Percentiles rank a stretch among this genome's conserved stretches.
These are phyloP conservation scores for Delphinella strobiligena DNA, from an alignment of 2,329 filamentous ascomycete genomes.

Conservation along the genomic window DNA sequence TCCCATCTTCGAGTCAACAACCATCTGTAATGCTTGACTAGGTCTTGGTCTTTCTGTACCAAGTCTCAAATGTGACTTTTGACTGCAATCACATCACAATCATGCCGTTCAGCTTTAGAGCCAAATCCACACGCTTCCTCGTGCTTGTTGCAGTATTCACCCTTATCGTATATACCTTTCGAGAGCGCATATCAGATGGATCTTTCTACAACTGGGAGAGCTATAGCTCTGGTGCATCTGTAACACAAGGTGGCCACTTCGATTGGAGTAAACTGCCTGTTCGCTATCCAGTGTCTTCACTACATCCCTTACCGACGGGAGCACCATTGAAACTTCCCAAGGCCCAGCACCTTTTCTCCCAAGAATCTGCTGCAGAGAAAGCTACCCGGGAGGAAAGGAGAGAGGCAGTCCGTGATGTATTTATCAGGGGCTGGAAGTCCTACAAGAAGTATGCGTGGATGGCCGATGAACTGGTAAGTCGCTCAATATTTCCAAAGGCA, in stretches of 20 bases:
- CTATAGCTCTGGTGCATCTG: background rate
- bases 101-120: constrained; percentile 5
- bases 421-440: constrained; percentile 31
- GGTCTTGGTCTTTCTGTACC: too few relatives aligned
- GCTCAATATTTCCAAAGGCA: constrained; percentile 30
- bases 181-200: constrained; percentile 6
- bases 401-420: constrained; percentile 29
- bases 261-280: constrained; percentile 28
- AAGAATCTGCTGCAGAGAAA: constrained; percentile 21
- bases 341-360: constrained; percentile 29
- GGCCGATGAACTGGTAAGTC: constrained; percentile 33
- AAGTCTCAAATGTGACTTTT: background rate
- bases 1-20: too few relatives aligned
- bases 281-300: constrained; percentile 26
- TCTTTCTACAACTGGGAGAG: constrained; percentile 6
- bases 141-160: constrained; percentile 7
- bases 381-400: constrained; percentile 22
- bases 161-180: constrained; percentile 7
- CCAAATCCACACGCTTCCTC: constrained; percentile 8
- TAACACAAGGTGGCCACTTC: constrained; percentile 4
- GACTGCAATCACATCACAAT: background rate
- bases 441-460: constrained; percentile 36
- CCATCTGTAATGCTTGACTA: too few relatives aligned
- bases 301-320: constrained; percentile 26
- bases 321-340: constrained; percentile 26